Evolutionary conservation across 2,329 filamentous ascomycete genomes (phyloP), one percentile per base, ranked within the genome.

Genomic region (Fusarium oxysporum): DNA sequence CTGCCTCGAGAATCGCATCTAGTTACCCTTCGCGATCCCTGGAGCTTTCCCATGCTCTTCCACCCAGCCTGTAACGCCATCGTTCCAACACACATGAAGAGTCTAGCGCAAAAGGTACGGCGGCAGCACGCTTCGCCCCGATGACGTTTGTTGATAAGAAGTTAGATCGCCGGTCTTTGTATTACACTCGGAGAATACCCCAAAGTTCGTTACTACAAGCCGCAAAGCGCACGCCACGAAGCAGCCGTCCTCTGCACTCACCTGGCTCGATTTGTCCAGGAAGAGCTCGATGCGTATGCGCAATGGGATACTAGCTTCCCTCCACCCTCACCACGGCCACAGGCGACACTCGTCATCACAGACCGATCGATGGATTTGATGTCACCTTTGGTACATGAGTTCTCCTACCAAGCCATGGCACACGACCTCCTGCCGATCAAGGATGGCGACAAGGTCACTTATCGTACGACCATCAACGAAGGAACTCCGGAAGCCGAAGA

Each of bases 401-500:
- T 99, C 80, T 98, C 96, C 17, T 99, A 98, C 81, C 96, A 99
- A 82, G 95, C 96, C 56, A 98, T 99, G 96, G 96, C 94, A 7
- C 94, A 98, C 81, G 96, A 99, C 80, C 85, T 99, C 13, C 85
- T 99, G 35, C 92, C 93, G 1, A 94, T 99, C 78, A 91, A 93
- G 77, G 96, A 98, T 60, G 92, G 90, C 30, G 95, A 97, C 73
- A 97, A 96, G 81, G 89, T 97, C 14, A 94, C 92, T 0, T 99
- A 95, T 80, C 92, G 91, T 74, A 95, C 95, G 58, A 85, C 89
- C 4, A 86, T 96, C 71, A 96, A 97, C 73, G 90, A 95, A 76
- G 93, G 92, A 14, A 86, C 89, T 7, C 82, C 86, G 0, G 89
- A 92, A 45, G 89, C 92, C 33, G 90, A 97, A 80, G 90, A 93